Conservation (phyloP, 768 basidiomycete species). For the Termitomyces sp. region DNA sequence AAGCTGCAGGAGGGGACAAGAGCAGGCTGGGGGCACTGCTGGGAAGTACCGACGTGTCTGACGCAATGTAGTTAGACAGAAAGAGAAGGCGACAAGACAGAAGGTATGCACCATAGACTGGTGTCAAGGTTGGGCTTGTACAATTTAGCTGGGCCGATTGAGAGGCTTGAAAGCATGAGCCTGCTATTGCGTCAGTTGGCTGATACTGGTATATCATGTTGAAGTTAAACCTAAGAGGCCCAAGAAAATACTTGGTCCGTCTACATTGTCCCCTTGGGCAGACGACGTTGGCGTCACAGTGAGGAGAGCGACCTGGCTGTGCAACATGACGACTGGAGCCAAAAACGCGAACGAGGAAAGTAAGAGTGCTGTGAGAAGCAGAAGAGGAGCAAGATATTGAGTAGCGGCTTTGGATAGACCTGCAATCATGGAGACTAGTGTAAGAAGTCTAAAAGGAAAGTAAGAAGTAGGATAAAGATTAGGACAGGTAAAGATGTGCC, state of each 20-base stretch:
- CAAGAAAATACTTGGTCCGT: conserved; percentile 65
- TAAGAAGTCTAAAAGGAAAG: not conserved
- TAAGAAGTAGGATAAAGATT: not conserved
- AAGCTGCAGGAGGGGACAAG: conserved; percentile 53
- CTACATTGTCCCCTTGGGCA: conserved; percentile 30
- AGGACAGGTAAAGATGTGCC: conserved; percentile 7
- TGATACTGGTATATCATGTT: not conserved
- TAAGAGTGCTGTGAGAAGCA: conserved; percentile 60
- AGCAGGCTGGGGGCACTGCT: conserved; percentile 46
- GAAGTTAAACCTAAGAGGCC: conserved; percentile 54
- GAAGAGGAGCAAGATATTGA: conserved; percentile 60
- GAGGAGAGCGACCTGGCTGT: conserved; percentile 57
- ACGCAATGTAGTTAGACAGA: not conserved
- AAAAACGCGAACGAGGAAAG: conserved; percentile 63
- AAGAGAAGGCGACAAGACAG: not conserved
- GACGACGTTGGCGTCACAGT: conserved; percentile 46
- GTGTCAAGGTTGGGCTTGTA: conserved; percentile 46
- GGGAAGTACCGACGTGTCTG: conserved; percentile 65
- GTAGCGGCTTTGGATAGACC: conserved; percentile 63
- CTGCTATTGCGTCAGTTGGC: conserved; percentile 27
- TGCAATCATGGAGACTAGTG: conserved; percentile 47
- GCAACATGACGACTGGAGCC: conserved; percentile 58
- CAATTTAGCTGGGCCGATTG: conserved; percentile 50
- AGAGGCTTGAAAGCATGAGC: conserved; percentile 57
- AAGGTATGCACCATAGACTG: conserved; percentile 50